phyloP scores from a whole-genome alignment of 495 filamentous ascomycete genomes.

The Neurospora sublineolata region DNA sequence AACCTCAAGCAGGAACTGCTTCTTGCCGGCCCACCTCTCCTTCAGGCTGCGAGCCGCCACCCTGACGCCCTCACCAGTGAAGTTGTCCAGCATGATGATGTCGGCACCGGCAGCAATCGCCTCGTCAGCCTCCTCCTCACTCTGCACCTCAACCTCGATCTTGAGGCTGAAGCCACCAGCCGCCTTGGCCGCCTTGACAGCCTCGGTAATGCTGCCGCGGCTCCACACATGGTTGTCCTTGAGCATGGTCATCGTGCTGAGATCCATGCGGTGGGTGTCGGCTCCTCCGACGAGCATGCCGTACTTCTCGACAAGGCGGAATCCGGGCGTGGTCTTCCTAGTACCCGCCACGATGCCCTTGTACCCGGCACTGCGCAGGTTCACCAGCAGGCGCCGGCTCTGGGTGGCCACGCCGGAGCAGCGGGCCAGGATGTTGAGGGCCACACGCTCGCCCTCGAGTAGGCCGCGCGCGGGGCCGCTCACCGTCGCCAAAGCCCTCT shows the following conservation, averaged over 20 bases:
- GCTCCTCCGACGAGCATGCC: slow-evolving; percentile 88
- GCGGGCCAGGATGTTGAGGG: slow-evolving; percentile 79
- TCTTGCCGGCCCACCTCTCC: slow-evolving; percentile 57
- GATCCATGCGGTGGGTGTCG: slow-evolving; percentile 82
- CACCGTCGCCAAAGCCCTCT: slow-evolving; percentile 63
- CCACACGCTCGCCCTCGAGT: slow-evolving; percentile 84
- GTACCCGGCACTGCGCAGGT: slow-evolving; percentile 55
- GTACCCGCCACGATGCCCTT: slow-evolving; percentile 82
- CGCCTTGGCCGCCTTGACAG: slow-evolving; percentile 71
- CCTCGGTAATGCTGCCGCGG: slow-evolving; percentile 68
- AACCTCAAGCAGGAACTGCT: slow-evolving; percentile 71
- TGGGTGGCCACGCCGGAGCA: slow-evolving; percentile 87
- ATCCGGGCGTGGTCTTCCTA: slow-evolving; percentile 92
- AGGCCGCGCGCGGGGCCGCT: slow-evolving; percentile 74
- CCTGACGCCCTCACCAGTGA: slow-evolving; percentile 62
- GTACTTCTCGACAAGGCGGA: slow-evolving; percentile 94
- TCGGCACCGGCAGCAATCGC: slow-evolving; percentile 86
- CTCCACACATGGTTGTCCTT: slow-evolving; percentile 98
- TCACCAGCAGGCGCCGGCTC: slow-evolving; percentile 38
- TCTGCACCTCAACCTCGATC: slow-evolving; percentile 91
- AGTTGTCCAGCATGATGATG: slow-evolving; percentile 96
- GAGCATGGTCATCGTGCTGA: slow-evolving; percentile 92
- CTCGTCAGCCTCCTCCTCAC: slow-evolving; percentile 76
- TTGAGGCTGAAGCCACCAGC: slow-evolving; percentile 84
- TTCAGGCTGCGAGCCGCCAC: slow-evolving; percentile 61